phyloP scores from a whole-genome alignment of 208 protist genomes.

The Herpetomonas samuelpessoai region DNA sequence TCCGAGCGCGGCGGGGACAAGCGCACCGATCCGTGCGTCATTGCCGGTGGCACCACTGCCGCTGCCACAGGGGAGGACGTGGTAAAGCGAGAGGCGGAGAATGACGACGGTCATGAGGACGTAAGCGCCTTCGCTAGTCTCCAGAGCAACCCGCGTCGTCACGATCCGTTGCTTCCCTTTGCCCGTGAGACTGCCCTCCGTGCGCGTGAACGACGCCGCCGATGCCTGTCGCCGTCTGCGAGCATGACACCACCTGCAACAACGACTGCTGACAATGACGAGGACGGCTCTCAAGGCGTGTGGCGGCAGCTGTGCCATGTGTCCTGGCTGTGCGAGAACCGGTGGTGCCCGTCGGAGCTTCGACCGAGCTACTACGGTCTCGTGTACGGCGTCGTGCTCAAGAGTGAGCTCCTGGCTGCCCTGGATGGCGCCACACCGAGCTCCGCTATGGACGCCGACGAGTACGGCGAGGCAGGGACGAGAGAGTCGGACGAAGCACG shows the following conservation, averaged over 20 bases:
- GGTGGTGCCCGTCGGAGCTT: constrained; percentile 31
- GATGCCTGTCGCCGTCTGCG: not conserved
- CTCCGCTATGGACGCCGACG: not conserved
- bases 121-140: not conserved
- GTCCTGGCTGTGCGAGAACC: constrained; percentile 55
- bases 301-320: constrained; percentile 12
- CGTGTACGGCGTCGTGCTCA: constrained; percentile 51
- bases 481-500: not conserved
- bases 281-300: not conserved
- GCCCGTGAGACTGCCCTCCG: constrained; percentile 3
- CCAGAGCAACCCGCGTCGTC: not conserved
- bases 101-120: not conserved
- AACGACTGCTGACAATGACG: not conserved
- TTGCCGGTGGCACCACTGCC: not conserved
- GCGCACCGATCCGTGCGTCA: not conserved
- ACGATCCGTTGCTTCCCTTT: constrained; percentile 16
- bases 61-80: not conserved
- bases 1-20: too few relatives aligned
- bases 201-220: constrained; percentile 1
- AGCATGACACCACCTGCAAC: not conserved
- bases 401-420: constrained; percentile 17
- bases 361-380: constrained; percentile 68
- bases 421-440: constrained; percentile 5
- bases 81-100: constrained; percentile 4
- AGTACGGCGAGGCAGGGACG: not conserved